phyloP scores from a whole-genome alignment of 2,329 filamentous ascomycete species.

The Phialophora tarda region DNA sequence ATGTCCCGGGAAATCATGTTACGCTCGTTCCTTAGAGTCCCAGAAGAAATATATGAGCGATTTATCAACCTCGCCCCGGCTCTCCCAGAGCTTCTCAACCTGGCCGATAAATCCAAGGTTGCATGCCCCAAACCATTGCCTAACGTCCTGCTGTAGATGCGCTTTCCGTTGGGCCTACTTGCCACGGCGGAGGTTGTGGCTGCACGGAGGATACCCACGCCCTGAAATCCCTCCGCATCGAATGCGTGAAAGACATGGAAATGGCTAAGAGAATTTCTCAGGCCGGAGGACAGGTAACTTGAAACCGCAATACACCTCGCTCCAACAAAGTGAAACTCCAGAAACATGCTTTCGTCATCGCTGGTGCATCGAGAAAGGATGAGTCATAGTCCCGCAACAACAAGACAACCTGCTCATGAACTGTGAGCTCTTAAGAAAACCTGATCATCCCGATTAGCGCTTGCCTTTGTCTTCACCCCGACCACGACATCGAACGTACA shows the following conservation, averaged over 20 bases:
- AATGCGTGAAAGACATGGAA: neutral
- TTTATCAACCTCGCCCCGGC: slow-evolving; percentile 25
- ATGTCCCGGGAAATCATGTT: neutral
- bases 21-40: slow-evolving; percentile 14
- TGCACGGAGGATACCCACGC: neutral
- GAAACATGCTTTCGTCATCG: slow-evolving; percentile 18
- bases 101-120: neutral
- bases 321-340: slow-evolving; percentile 15
- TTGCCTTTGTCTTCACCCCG: slow-evolving; percentile 19
- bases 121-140: slow-evolving; percentile 1
- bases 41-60: slow-evolving; percentile 28
- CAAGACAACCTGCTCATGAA: slow-evolving; percentile 23
- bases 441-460: slow-evolving; percentile 32
- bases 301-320: slow-evolving; percentile 21
- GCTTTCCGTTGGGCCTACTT: neutral
- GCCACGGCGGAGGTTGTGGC: neutral
- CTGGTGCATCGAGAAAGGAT: slow-evolving; percentile 21
- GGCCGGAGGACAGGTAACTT: neutral
- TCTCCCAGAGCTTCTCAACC: slow-evolving; percentile 1
- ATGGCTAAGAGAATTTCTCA: neutral
- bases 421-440: slow-evolving; percentile 37
- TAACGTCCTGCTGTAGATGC: slow-evolving; percentile 1
- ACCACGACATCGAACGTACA: slow-evolving; percentile 35
- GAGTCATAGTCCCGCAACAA: slow-evolving; percentile 11
- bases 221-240: neutral